phyloP scores from a whole-genome alignment of 1,139 yeast genomes.

The Trichomonascaceae sp. region DNA sequence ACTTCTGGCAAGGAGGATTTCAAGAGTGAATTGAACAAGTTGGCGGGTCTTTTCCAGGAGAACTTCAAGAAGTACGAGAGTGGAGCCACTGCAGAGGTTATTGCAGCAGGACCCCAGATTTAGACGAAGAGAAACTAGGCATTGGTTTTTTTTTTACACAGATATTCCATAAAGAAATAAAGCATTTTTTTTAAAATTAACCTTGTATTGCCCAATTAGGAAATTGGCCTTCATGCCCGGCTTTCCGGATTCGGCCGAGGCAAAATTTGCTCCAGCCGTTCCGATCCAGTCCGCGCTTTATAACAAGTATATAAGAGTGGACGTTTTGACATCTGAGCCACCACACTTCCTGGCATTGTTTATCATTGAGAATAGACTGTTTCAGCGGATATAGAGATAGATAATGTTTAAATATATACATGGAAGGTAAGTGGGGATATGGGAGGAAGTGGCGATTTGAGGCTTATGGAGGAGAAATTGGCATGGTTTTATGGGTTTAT shows the following conservation, averaged over 20 bases:
- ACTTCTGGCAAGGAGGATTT: conserved; percentile 63
- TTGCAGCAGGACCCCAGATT: conserved; percentile 79
- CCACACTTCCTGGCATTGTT: not conserved
- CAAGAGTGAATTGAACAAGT: conserved; percentile 58
- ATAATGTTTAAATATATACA: conserved; percentile 78
- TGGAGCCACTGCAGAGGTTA: conserved; percentile 78
- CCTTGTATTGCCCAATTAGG: not conserved
- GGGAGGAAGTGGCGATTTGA: not conserved
- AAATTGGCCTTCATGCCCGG: not conserved
- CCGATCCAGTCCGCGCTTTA: not conserved
- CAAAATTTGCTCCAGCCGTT: not conserved
- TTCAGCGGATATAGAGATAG: not conserved
- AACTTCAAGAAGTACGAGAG: conserved; percentile 82
- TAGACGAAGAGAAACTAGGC: conserved; percentile 11
- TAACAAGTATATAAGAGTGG: not conserved
- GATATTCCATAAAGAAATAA: not conserved
- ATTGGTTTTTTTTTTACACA: too few relatives aligned
- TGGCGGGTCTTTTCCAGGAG: conserved; percentile 74
- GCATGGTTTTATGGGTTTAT: too few relatives aligned
- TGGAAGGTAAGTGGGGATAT: conserved; percentile 46
- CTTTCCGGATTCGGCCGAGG: not conserved
- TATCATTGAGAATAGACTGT: not conserved
- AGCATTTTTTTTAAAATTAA: not conserved
- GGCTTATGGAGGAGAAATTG: not conserved
- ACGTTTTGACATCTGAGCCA: not conserved